Conservation (phyloP, 2,329 filamentous ascomycete species). For the Chaetomium olivaceum region DNA sequence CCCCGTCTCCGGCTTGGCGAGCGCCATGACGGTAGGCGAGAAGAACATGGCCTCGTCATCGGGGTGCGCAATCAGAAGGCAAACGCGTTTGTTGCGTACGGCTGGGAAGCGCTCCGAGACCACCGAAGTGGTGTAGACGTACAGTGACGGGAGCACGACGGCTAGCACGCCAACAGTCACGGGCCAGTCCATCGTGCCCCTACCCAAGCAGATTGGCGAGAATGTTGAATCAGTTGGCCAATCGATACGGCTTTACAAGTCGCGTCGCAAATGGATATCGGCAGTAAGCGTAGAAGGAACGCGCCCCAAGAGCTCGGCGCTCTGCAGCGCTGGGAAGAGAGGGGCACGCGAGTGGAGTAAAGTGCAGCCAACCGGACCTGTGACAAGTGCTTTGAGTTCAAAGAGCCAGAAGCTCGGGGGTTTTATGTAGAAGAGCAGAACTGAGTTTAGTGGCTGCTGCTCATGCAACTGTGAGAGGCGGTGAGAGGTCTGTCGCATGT, state of each 20-base stretch:
- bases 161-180: constrained; percentile 42
- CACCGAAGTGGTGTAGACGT: constrained; percentile 53
- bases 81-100: constrained; percentile 80
- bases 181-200: constrained; percentile 33
- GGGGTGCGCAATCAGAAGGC: constrained; percentile 91
- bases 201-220: background rate
- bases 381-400: background rate
- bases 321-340: background rate
- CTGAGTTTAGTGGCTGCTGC: background rate
- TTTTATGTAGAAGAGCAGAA: background rate
- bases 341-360: background rate
- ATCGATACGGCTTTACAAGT: background rate
- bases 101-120: constrained; percentile 59
- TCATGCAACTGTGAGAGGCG: background rate
- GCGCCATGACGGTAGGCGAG: constrained; percentile 79
- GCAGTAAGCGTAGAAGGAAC: background rate
- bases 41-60: constrained; percentile 99
- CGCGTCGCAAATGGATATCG: background rate
- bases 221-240: background rate
- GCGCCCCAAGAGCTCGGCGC: background rate
- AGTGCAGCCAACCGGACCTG: background rate
- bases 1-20: constrained; percentile 74
- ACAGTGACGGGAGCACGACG: constrained; percentile 49
- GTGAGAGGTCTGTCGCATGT: background rate
- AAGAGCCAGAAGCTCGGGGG: background rate